Evolutionary conservation across 768 basidiomycete species (phyloP).

Genomic region (Hygrocybe coccinea): DNA sequence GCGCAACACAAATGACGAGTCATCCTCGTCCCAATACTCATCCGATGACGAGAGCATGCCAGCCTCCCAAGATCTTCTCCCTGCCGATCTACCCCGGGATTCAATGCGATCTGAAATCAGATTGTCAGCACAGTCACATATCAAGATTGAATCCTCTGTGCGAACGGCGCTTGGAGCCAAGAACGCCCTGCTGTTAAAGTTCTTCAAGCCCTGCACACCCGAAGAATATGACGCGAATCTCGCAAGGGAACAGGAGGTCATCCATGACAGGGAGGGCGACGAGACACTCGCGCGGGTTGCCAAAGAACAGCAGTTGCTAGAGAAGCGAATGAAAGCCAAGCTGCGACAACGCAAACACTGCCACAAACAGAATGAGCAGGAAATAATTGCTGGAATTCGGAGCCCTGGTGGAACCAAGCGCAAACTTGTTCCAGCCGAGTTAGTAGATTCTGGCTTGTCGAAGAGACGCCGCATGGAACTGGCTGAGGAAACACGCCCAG

Average conservation of each 20-base stretch:
- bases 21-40: neutral
- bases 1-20: neutral
- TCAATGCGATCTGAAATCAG: neutral
- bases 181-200: neutral
- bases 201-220: slow-evolving; percentile 2
- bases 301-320: neutral
- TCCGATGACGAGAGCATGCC: neutral
- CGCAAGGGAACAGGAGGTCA: slow-evolving; percentile 4
- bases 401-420: slow-evolving; percentile 12
- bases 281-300: neutral
- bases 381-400: neutral
- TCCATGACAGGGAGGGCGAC: neutral
- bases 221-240: slow-evolving; percentile 1
- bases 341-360: slow-evolving; percentile 1
- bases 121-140: neutral
- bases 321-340: too few species aligned
- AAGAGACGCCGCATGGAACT: neutral
- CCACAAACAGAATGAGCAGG: slow-evolving; percentile 3
- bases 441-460: neutral
- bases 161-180: neutral
- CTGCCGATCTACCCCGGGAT: neutral
- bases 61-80: neutral
- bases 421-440: slow-evolving; percentile 7
- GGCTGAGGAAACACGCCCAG: neutral
- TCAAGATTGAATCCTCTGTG: neutral